Base-by-base conservation (phyloP, 2,329 filamentous ascomycete species). In the Coniochaeta sp. region DNA sequence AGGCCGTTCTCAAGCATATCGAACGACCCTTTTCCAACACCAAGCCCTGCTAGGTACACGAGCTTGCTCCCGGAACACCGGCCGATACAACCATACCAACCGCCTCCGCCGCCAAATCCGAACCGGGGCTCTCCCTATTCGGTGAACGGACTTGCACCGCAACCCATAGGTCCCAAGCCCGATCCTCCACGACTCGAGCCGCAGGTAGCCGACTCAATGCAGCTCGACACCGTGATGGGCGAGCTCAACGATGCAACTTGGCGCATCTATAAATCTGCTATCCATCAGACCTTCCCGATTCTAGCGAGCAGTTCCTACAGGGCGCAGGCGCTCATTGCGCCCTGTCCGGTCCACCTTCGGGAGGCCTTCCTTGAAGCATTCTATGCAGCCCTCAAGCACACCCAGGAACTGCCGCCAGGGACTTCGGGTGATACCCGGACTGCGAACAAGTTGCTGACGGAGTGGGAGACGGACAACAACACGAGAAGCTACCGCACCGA, bases 231-330 rank as follows among this genome's bases (percentile, higher is more conserved):
- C 14, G 45, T 48, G n/a, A 51, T 40, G 49, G 49, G 49, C n/a
- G 35, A 51, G 35, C 31, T 31, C 35, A 51, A 28, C 13, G 49
- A 38, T 22, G 14, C 6, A 3, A 51, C 49, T 28, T 48, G 27
- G 26, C 45, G 26, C 16, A 28, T 48, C 56, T 89, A 89, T 58
- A 76, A 87, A 50, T 73, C 73, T 4, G 70, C 78, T 13, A 79
- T 89, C 18, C 85, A 89, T 58, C 81, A 82, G 13, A 79, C 79
- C 3, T 83, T 87, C 52, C 86, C 86, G 0, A 72, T 90, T 42
- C 71, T 90, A 10, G 78, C 85, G 1, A 73, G 73, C 50, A 80
- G 69, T 51, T 83, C 79, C 59, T 66, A 69, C 13, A 73, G 74
- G n/a, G 65, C 87, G 10, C 76, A 80, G 52, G 71, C 73, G 7